phyloP scores from a whole-genome alignment of 139 green algal species.

The Raphidocelis subcapitata region DNA sequence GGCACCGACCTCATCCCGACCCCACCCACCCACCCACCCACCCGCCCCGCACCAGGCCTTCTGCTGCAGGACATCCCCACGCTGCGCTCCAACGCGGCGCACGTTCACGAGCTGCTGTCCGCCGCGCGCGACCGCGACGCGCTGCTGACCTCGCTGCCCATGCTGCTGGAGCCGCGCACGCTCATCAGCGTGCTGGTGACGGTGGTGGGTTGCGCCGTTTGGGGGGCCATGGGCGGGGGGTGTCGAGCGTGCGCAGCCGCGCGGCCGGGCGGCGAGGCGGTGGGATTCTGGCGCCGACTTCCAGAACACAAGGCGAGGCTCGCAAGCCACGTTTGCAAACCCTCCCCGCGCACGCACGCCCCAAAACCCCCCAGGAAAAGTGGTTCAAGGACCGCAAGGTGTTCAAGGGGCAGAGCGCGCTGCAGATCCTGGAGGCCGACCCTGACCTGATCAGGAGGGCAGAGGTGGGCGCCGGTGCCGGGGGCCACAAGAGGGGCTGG shows the following conservation, averaged over 20 bases:
- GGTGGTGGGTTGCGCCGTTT: conserved; percentile 40
- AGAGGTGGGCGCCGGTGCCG: conserved; percentile 32
- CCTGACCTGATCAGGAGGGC: conserved; percentile 36
- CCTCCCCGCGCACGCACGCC: too few relatives aligned
- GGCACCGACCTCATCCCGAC: too few relatives aligned
- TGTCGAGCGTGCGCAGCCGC: too few relatives aligned
- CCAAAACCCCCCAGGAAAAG: too few relatives aligned
- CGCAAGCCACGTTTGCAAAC: too few relatives aligned
- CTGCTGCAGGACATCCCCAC: conserved; percentile 11
- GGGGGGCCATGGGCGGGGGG: too few relatives aligned
- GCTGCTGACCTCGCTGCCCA: conserved; percentile 24
- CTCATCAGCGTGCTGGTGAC: conserved; percentile 39
- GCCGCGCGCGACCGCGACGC: conserved; percentile 24
- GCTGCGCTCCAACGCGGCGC: conserved; percentile 19
- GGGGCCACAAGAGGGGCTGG: too few relatives aligned
- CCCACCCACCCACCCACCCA: too few relatives aligned
- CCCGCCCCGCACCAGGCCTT: not conserved
- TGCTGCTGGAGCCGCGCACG: conserved; percentile 32
- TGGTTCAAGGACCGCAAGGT: conserved; percentile 14
- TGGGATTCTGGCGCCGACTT: too few relatives aligned
- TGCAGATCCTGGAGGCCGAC: conserved; percentile 39
- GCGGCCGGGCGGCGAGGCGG: too few relatives aligned
- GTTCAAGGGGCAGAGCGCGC: conserved; percentile 25
- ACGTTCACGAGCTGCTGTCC: conserved; percentile 27
- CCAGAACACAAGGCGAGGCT: too few relatives aligned